These are phyloP conservation scores for Gleditsia sinensis DNA, from an alignment of 306 rosid genomes.

Conservation along the genomic window DNA sequence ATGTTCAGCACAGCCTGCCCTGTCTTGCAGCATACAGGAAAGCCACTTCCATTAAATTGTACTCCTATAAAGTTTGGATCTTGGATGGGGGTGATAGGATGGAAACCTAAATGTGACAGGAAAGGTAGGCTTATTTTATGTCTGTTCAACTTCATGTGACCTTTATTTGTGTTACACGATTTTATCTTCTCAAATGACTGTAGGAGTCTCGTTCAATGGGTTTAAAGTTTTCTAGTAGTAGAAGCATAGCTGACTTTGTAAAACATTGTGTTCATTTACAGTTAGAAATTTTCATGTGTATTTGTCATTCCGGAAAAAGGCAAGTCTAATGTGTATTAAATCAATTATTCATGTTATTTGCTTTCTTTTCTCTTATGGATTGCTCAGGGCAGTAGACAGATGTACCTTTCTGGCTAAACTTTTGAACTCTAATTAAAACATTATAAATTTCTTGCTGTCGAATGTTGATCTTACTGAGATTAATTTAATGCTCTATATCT, in stretches of 20 bases:
- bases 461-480: background rate
- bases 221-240: conserved; percentile 19
- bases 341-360: conserved; percentile 6
- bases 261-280: background rate
- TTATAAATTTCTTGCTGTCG: conserved; percentile 19
- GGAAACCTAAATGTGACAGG: conserved; percentile 96
- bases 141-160: conserved; percentile 17
- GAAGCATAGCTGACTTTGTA: conserved; percentile 7
- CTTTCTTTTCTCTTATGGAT: conserved; percentile 10
- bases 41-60: conserved; percentile 88
- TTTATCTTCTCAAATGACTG: conserved; percentile 15
- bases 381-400: background rate
- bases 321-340: conserved; percentile 2
- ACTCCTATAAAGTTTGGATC: conserved; percentile 94
- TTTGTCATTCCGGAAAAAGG: background rate
- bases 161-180: conserved; percentile 8
- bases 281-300: conserved; percentile 6
- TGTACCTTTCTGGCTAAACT: background rate
- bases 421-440: conserved; percentile 5
- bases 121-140: conserved; percentile 53
- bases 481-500: background rate
- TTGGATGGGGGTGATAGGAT: conserved; percentile 99
- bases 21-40: conserved; percentile 78
- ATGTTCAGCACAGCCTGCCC: conserved; percentile 10
- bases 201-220: conserved; percentile 13